These are phyloP conservation scores for Paracoccidioides lutzii DNA, from an alignment of 2,329 filamentous ascomycete genomes.

Conservation along the genomic window DNA sequence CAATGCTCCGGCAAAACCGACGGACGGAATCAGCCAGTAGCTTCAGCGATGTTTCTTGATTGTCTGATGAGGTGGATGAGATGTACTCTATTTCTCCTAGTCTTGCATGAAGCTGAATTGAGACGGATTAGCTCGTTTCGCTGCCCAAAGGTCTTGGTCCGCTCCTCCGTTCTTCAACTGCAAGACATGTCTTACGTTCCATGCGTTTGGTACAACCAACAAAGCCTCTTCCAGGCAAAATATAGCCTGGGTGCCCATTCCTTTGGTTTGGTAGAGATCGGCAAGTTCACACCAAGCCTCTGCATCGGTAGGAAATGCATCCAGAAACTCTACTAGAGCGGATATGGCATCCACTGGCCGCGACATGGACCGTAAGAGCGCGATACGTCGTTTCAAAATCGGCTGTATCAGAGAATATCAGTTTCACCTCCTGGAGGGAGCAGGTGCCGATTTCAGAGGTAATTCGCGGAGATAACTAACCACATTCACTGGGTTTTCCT, in stretches of 20 bases:
- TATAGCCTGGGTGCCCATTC: constrained; percentile 67
- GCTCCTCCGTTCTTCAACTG: neutral
- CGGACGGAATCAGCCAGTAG: constrained; percentile 61
- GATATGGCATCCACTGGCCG: constrained; percentile 59
- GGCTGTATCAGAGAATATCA: constrained; percentile 39
- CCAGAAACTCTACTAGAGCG: constrained; percentile 60
- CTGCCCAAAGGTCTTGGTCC: neutral
- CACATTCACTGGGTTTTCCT: constrained; percentile 64
- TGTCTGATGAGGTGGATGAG: constrained; percentile 33
- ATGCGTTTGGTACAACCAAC: constrained; percentile 76
- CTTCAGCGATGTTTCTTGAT: constrained; percentile 27
- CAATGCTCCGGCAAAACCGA: constrained; percentile 78
- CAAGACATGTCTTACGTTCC: constrained; percentile 56
- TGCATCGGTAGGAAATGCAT: constrained; percentile 75
- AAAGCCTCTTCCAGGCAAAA: constrained; percentile 86
- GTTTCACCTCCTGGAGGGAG: neutral
- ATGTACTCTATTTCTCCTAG: constrained; percentile 75
- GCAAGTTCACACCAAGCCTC: constrained; percentile 89
- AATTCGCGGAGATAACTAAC: constrained; percentile 30
- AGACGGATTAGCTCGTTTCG: neutral
- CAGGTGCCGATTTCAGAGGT: too few relatives aligned
- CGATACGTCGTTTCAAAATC: constrained; percentile 71
- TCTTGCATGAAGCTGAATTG: constrained; percentile 62
- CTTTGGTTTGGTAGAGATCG: constrained; percentile 71
- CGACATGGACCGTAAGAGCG: constrained; percentile 62